Evolutionary conservation across 257 asterid species (phyloP).

Genomic region (Solanum habrochaites): DNA sequence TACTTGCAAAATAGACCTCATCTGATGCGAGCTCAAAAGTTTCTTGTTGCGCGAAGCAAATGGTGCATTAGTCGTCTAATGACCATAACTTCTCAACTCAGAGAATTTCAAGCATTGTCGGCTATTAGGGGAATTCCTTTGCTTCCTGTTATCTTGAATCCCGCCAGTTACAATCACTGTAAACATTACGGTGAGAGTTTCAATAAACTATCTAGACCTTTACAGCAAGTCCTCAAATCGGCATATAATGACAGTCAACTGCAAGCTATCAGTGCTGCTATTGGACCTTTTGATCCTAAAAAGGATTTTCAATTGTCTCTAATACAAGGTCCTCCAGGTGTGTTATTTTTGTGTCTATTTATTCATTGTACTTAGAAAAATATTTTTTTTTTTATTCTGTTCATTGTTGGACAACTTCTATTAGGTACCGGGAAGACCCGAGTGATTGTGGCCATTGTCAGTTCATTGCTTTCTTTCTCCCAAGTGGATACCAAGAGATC

Average conservation of each 20-base stretch:
- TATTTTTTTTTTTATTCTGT: background rate
- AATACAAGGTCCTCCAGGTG: constrained; percentile 99
- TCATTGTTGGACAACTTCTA: background rate
- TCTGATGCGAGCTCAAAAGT: constrained; percentile 67
- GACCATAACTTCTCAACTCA: constrained; percentile 95
- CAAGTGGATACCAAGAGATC: constrained; percentile 36
- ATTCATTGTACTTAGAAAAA: background rate
- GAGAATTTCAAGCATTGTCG: constrained; percentile 97
- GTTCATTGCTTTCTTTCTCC: constrained; percentile 69
- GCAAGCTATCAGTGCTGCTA: constrained; percentile 74
- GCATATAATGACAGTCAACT: constrained; percentile 80
- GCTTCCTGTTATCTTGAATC: constrained; percentile 80
- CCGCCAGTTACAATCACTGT: constrained; percentile 32
- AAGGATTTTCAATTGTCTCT: constrained; percentile 68
- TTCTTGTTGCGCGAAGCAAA: constrained; percentile 81
- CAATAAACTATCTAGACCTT: constrained; percentile 42
- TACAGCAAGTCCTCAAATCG: constrained; percentile 57
- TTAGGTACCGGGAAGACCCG: constrained; percentile 96
- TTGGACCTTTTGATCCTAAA: constrained; percentile 50
- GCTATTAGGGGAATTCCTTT: constrained; percentile 79
- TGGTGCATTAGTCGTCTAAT: constrained; percentile 78
- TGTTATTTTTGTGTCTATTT: constrained; percentile 6
- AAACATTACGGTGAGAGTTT: constrained; percentile 36
- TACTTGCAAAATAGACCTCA: constrained; percentile 80
- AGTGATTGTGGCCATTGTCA: constrained; percentile 79